A percentile compares a stretch with the other conserved stretches of the same genome.
These are phyloP conservation scores for Lithocarpus polystachyus DNA, from an alignment of 306 rosid species.

Conservation along the genomic window DNA sequence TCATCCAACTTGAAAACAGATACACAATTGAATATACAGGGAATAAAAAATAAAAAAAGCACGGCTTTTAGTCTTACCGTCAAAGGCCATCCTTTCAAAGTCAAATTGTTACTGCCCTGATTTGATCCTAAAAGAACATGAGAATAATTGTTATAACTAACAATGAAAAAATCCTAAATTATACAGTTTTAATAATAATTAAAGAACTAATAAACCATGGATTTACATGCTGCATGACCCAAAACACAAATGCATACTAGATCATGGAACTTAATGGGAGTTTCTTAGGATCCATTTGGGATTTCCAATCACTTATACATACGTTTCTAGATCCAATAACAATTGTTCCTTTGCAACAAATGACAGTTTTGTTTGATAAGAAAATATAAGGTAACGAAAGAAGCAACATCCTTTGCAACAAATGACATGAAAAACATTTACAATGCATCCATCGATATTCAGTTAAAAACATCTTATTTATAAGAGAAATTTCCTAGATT, in stretches of 20 bases:
- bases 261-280: not conserved
- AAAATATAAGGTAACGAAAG: too few relatives aligned
- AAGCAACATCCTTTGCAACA: not conserved
- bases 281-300: not conserved
- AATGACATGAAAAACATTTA: not conserved
- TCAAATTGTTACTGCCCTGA: constrained; percentile 55
- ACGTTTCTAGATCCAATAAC: not conserved
- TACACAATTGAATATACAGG: not conserved
- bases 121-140: constrained; percentile 46
- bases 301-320: not conserved
- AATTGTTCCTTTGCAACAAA: not conserved
- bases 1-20: not conserved
- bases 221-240: not conserved
- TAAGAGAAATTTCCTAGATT: not conserved
- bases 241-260: not conserved
- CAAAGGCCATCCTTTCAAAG: constrained; percentile 73
- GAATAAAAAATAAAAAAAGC: not conserved
- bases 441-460: not conserved
- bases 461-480: not conserved
- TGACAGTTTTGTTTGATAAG: not conserved
- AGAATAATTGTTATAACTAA: constrained; percentile 20
- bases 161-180: constrained; percentile 1
- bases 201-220: not conserved
- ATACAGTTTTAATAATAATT: not conserved
- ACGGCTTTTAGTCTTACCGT: constrained; percentile 41